These are phyloP conservation scores for Pseudogymnoascus sp. DNA, from an alignment of 2,329 filamentous ascomycete species.

Conservation along the genomic window DNA sequence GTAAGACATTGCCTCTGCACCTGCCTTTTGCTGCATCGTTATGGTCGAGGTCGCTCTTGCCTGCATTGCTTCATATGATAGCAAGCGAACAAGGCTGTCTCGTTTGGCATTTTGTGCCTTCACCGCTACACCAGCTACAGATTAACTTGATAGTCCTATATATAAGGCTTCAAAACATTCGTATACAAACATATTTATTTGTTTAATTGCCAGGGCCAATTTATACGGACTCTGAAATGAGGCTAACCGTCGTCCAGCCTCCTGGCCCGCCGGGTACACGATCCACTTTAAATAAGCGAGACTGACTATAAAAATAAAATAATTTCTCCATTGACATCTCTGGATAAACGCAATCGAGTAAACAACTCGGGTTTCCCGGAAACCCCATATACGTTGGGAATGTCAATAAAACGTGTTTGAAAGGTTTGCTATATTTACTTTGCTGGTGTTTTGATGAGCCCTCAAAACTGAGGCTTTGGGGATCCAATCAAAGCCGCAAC, in stretches of 20 bases:
- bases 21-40: not conserved
- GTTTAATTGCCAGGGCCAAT: not conserved
- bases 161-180: not conserved
- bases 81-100: not conserved
- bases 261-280: not conserved
- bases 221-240: not conserved
- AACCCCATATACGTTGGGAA: not conserved
- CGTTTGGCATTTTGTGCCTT: not conserved
- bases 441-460: not conserved
- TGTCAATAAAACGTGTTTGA: not conserved
- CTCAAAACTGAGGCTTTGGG: not conserved
- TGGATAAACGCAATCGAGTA: not conserved
- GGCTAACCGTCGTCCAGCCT: not conserved
- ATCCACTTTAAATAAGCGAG: conserved; percentile 11
- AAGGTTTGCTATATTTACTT: not conserved
- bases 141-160: not conserved
- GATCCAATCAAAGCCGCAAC: conserved; percentile 6
- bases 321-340: not conserved
- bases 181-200: not conserved
- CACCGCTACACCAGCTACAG: not conserved
- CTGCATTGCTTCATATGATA: not conserved
- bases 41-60: not conserved
- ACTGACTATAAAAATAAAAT: conserved; percentile 10
- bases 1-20: not conserved
- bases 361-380: not conserved